Evolutionary conservation across 1,139 yeast species (phyloP).

Genomic region (Taphrina betulina): DNA sequence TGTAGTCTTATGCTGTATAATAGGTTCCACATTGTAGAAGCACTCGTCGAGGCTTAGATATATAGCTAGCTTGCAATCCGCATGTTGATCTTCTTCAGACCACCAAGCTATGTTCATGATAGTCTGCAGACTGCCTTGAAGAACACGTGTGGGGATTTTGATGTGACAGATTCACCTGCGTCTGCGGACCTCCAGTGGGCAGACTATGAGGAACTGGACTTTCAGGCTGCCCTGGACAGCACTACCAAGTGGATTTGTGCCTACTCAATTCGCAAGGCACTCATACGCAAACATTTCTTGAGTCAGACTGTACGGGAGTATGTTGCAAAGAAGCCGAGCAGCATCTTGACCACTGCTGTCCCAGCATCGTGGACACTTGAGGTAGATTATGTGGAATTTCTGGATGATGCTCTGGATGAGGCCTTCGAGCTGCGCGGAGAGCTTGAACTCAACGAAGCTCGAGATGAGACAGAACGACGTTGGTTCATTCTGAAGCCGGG

Average conservation of each 20-base stretch:
- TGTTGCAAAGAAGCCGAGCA: constrained; percentile 68
- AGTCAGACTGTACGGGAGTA: constrained; percentile 75
- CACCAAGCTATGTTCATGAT: neutral
- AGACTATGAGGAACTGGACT: constrained; percentile 84
- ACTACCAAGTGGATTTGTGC: constrained; percentile 52
- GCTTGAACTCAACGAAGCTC: constrained; percentile 52
- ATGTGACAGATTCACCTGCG: constrained; percentile 33
- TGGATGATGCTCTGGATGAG: constrained; percentile 91
- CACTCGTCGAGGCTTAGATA: too few species aligned
- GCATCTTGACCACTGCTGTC: constrained; percentile 59
- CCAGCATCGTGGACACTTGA: constrained; percentile 80
- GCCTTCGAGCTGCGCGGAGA: constrained; percentile 82
- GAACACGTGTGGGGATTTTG: too few species aligned
- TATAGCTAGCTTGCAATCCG: too few species aligned
- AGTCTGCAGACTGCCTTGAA: too few species aligned
- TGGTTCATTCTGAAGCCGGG: constrained; percentile 92
- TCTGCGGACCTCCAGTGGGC: constrained; percentile 67
- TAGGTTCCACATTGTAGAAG: too few species aligned
- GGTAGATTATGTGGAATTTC: constrained; percentile 92
- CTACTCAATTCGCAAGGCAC: constrained; percentile 57
- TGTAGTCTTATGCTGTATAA: too few species aligned
- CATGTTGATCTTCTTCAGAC: constrained; percentile 12
- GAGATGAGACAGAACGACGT: constrained; percentile 45
- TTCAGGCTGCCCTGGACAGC: constrained; percentile 56
- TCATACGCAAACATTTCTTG: constrained; percentile 84